Base-by-base conservation (phyloP, 2,329 filamentous ascomycete genomes). In the Diplocarpon rosae region DNA sequence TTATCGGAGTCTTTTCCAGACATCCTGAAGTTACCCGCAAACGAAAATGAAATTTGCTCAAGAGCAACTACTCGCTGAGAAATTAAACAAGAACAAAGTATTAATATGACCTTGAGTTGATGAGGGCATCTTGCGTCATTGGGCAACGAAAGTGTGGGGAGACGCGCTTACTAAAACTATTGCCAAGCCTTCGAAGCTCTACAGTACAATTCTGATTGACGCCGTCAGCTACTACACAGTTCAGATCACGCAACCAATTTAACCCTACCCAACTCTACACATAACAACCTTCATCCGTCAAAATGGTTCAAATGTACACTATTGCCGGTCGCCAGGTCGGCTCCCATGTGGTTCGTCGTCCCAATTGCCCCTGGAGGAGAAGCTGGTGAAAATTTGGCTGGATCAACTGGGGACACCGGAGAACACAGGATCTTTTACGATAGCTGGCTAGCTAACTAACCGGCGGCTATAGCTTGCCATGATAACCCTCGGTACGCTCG, bases 281-380 rank as follows among this genome's bases (percentile, higher is more conserved):
- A 34, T 12, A 46, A 37, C 5, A 47, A 49, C 13, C 46, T 38
- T 43, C 45, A 36, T 53, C 46, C 41, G 50, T 47, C 54, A 61
- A 55, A 42, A 62, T 62, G 59, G 55, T 58, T 48, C 51, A 52
- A 52, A 53, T 53, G 39, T 62, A 62, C 48, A 55, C 50, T 17
- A 57, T 62, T 39, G 54, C 55, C 41, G 60, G 60, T 51, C 55
- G 54, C 50, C 56, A 62, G 52, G 48, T 62, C 54, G 59, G 58
- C 53, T 61, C 60, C 37, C 60, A 62, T 52, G 52, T 50, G 33
- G 59, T 62, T 56, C 15, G 58, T 58, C 30, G n/a, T 31, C 35
- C 33, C 43, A 27, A n/a, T n/a, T 33, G 27, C n/a, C 16, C 28
- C 24, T 31, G 11, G 14, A 41, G 27, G 30, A 34, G 39, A 52